These are phyloP conservation scores for Wallacemonas rigidus DNA, from an alignment of 208 protist genomes.

Conservation along the genomic window DNA sequence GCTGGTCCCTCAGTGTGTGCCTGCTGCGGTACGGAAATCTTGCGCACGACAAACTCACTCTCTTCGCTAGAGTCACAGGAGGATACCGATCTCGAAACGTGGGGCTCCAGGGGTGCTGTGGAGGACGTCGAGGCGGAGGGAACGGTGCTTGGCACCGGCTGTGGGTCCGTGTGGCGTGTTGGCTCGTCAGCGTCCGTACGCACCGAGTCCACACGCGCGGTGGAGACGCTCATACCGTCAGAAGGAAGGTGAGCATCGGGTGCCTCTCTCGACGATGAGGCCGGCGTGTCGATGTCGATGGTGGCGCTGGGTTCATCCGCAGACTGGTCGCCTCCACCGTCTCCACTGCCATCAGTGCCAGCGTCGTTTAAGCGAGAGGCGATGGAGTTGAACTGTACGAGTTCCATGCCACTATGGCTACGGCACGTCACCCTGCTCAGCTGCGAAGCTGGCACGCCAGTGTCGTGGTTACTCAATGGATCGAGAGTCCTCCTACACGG, in stretches of 20 bases:
- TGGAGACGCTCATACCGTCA: neutral
- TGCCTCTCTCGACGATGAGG: neutral
- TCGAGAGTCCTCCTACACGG: too few species aligned
- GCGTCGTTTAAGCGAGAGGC: too few species aligned
- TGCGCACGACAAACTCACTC: slow-evolving; percentile 9
- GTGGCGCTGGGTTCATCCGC: slow-evolving; percentile 4
- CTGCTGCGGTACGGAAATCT: neutral
- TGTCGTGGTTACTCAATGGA: too few species aligned
- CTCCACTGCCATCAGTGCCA: too few species aligned
- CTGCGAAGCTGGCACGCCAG: too few species aligned
- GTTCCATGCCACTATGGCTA: neutral
- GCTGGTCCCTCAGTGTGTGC: too few species aligned
- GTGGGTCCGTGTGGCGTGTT: neutral
- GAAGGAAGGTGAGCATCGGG: too few species aligned
- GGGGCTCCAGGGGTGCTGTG: too few species aligned
- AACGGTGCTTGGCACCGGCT: neutral
- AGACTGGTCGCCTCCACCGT: too few species aligned
- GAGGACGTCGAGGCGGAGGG: neutral
- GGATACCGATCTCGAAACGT: too few species aligned
- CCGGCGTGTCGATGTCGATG: slow-evolving; percentile 1
- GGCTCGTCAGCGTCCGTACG: neutral
- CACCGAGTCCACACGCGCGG: neutral
- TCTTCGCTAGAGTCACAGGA: neutral
- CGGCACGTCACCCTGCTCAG: too few species aligned
- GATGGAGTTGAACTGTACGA: slow-evolving; percentile 16